Percentiles rank a stretch among this genome's conserved stretches.
phyloP scores from a whole-genome alignment of 1,139 yeast species.

The Lodderomyces jiufengensis region DNA sequence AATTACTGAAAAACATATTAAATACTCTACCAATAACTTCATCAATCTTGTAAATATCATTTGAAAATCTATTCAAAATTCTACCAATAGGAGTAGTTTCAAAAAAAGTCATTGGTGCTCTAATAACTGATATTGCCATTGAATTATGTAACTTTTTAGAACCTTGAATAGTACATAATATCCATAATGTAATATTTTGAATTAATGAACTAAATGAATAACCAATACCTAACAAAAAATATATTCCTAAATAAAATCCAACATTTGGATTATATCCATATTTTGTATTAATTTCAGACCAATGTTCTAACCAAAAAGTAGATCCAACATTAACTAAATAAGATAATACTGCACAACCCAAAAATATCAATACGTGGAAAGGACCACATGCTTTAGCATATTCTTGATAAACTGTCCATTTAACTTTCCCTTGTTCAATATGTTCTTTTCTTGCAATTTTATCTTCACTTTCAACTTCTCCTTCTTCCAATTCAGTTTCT shows the following conservation, averaged over 20 bases:
- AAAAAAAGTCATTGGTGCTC: slow-evolving; percentile 96
- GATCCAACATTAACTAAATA: slow-evolving; percentile 54
- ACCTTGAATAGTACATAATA: slow-evolving; percentile 80
- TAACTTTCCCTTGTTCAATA: slow-evolving; percentile 90
- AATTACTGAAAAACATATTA: slow-evolving; percentile 72
- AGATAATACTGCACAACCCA: slow-evolving; percentile 48
- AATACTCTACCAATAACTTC: slow-evolving; percentile 83
- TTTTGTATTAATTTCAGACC: slow-evolving; percentile 86
- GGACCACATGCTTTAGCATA: slow-evolving; percentile 89
- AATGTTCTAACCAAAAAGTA: slow-evolving; percentile 91
- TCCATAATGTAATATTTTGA: slow-evolving; percentile 74
- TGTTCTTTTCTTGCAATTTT: slow-evolving; percentile 59
- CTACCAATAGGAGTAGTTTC: slow-evolving; percentile 98
- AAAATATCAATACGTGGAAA: slow-evolving; percentile 56
- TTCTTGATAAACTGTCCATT: slow-evolving; percentile 78
- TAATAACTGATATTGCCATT: slow-evolving; percentile 77
- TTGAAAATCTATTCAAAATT: slow-evolving; percentile 87
- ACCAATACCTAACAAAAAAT: slow-evolving; percentile 69
- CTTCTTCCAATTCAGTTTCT: slow-evolving; percentile 32
- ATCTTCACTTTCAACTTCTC: slow-evolving; percentile 42
- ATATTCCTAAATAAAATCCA: slow-evolving; percentile 66
- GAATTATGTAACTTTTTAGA: slow-evolving; percentile 71
- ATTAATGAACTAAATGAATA: slow-evolving; percentile 56
- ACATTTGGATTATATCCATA: slow-evolving; percentile 71
- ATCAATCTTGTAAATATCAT: slow-evolving; percentile 89